A percentile compares a stretch with the other conserved stretches of the same genome.
phyloP scores from a whole-genome alignment of 495 filamentous ascomycete genomes.

The Rusavskia elegans region DNA sequence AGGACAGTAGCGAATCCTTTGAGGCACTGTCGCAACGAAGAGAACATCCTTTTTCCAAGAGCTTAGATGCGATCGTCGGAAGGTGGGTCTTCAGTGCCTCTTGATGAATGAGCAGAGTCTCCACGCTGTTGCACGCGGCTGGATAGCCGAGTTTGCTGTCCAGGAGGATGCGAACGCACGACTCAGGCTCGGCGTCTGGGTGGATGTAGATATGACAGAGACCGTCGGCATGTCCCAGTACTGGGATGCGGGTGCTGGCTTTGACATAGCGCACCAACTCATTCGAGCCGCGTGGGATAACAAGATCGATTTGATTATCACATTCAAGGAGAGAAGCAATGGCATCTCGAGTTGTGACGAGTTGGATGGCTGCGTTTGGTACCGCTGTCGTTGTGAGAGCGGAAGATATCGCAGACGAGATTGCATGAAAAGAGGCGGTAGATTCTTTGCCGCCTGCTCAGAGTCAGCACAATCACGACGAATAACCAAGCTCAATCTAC shows the following conservation, averaged over 20 bases:
- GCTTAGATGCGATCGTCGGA: conserved; percentile 49
- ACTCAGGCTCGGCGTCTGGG: conserved; percentile 52
- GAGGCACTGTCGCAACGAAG: conserved; percentile 66
- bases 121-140: conserved; percentile 88
- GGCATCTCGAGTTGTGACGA: conserved; percentile 79
- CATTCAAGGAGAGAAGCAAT: conserved; percentile 71
- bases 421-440: conserved; percentile 77
- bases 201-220: conserved; percentile 85
- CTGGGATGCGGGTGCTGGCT: conserved; percentile 79
- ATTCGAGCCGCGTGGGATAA: conserved; percentile 87
- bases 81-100: conserved; percentile 50
- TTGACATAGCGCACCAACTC: conserved; percentile 87
- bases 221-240: conserved; percentile 92
- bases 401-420: conserved; percentile 67
- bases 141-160: conserved; percentile 91
- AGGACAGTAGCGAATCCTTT: conserved; percentile 38
- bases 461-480: background rate
- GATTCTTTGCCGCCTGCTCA: conserved; percentile 80
- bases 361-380: conserved; percentile 73
- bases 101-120: conserved; percentile 77
- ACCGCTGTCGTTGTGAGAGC: conserved; percentile 65
- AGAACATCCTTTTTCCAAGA: conserved; percentile 61
- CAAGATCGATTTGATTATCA: conserved; percentile 80
- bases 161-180: conserved; percentile 62
- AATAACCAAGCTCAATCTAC: conserved; percentile 15